phyloP scores from a whole-genome alignment of 2,329 filamentous ascomycete species.

The Thermomyces lanuginosus region DNA sequence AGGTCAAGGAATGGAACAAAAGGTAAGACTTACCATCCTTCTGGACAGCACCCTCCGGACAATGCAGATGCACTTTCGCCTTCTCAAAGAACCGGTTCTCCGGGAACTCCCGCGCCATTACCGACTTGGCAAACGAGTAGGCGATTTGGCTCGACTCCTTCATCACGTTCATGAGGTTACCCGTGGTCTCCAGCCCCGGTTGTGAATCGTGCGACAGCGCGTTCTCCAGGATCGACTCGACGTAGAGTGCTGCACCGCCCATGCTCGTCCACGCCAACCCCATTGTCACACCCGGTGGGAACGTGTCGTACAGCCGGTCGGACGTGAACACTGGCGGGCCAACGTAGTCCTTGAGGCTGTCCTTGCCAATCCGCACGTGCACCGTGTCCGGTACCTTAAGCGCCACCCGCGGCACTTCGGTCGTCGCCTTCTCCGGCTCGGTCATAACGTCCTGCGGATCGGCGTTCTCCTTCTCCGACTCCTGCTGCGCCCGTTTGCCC shows the following conservation, averaged over 20 bases:
- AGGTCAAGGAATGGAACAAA: constrained; percentile 4
- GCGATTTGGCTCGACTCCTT: constrained; percentile 92
- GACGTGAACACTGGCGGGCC: constrained; percentile 91
- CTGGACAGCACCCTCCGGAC: constrained; percentile 85
- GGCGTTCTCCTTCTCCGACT: constrained; percentile 40
- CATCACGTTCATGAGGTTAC: constrained; percentile 93
- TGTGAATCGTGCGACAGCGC: constrained; percentile 57
- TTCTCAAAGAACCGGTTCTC: constrained; percentile 94
- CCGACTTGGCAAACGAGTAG: constrained; percentile 85
- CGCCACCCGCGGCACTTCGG: constrained; percentile 51
- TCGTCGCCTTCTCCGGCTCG: constrained; percentile 22
- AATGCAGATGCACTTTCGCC: constrained; percentile 87
- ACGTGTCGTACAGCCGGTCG: constrained; percentile 84
- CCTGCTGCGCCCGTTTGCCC: constrained; percentile 60
- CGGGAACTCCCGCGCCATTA: constrained; percentile 70
- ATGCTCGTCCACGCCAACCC: constrained; percentile 96
- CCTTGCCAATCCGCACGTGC: constrained; percentile 69
- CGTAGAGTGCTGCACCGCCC: constrained; percentile 89
- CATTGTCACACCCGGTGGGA: constrained; percentile 90
- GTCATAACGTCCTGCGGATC: constrained; percentile 47
- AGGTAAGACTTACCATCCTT: constrained; percentile 55
- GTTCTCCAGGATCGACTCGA: constrained; percentile 87
- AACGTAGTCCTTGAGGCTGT: constrained; percentile 91
- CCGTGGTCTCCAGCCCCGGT: constrained; percentile 74
- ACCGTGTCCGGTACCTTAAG: constrained; percentile 75